Base-by-base conservation (phyloP, 352 stramenopile species). In the Globisporangium barbulae region DNA sequence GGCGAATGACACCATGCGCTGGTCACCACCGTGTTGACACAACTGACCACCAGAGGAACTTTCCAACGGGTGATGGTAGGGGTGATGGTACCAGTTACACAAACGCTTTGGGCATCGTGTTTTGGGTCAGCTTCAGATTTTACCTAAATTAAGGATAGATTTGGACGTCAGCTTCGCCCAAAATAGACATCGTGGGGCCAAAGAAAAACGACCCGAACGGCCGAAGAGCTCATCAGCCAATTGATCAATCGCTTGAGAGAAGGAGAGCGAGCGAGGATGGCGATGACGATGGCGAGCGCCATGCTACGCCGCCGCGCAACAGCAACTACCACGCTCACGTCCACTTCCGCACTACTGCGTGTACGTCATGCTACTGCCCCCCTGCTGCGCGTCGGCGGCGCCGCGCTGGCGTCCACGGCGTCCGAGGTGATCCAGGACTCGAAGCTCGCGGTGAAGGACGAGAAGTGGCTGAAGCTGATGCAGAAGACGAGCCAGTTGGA, bases 401-500 rank as follows among this genome's bases (percentile, higher is more conserved):
- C 59, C 7, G 59, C 59, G 15, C 25, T 55, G 15, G 39, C 49
- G 45, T 68, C 62, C 30, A 68, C 62, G 12, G 35, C 45, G 28
- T 60, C 72, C n/a, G 66, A 76, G 28, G 47, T 58, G 44, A 76
- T 79, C 61, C 59, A 62, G 37, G 66, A 71, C 17, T 70, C 69
- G 45, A 59, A 61, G 35, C 55, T 72, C 22, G 61, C 72, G 17
- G 49, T 74, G 19, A 63, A 79, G 57, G 82, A 90, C 57, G 81
- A 91, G 72, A 93, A 93, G 67, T 93, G 82, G 82, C 88, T 93
- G 65, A 68, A 74, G 12, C 73, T 95, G 35, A 95, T 95, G 86
- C 83, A 83, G 41, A 81, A 92, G 70, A 95, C 86, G 56, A 90
- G 76, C 53, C 75, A 74, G 50, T 55, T 95, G 49, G 86, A 95